Evolutionary conservation across 805 yeast genomes (phyloP), one percentile per base, ranked within the genome.

Genomic region (Ogataea parapolymorpha): DNA sequence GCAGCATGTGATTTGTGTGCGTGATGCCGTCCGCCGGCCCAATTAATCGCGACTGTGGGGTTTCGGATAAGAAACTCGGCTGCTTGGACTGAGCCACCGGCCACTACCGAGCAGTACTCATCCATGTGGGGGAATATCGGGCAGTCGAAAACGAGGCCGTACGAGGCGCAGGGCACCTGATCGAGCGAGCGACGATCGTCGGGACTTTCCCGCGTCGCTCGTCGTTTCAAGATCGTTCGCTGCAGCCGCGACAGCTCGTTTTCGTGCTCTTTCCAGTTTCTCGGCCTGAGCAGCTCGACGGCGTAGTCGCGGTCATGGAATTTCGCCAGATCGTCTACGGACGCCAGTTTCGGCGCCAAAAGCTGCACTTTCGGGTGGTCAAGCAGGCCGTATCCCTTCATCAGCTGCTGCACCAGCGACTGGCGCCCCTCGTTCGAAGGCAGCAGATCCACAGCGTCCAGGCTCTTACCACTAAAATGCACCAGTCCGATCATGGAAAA

Each of bases 21-120:
- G 59, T 84, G 93, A 54, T 84, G 93, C 35, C 90, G 61, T 1
- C 93, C 95, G 6, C 95, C 95, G 52, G 77, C 75, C 89, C 89
- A 85, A 54, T 82, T 82, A 32, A 85, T 67, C 2, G 74, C 80
- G 1, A 77, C 61, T 8, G 56, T 44, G 28, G 64, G 66, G 26
- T 18, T 20, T 7, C 42, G 43, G 1, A 55, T 37, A 3, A 72
- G 49, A 51, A 63, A 66, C 5, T 61, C 58, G 0, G 77, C 77
- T 8, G 80, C 66, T 9, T 71, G 55, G 9, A 83, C 46, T 2
- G 85, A 76, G 0, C 87, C 74, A 0, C 86, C 85, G 0, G 83
- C 78, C 0, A 71, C 59, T 0, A 65, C 58, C 15, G 54, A 56
- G 5, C 77, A 71, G 50, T 84, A 82, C 44, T 69, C 66, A 8